These are phyloP conservation scores for Talaromyces albobiverticillius DNA, from an alignment of 2,329 filamentous ascomycete species.

Conservation along the genomic window DNA sequence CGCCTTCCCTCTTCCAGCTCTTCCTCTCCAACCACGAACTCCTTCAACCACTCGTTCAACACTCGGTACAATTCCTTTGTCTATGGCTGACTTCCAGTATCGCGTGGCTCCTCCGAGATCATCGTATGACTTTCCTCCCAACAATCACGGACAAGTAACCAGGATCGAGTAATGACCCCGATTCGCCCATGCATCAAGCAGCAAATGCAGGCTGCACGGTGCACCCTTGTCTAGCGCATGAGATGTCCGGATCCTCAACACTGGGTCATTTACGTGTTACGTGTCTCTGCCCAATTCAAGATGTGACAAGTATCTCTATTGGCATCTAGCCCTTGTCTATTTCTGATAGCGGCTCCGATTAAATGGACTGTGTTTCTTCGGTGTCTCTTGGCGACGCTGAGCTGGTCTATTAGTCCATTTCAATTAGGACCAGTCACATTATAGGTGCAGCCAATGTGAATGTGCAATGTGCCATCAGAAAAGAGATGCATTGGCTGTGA, in stretches of 20 bases:
- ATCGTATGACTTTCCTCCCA: too few species aligned
- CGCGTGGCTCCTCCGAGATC: too few species aligned
- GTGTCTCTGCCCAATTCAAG: background rate
- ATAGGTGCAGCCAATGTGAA: slow-evolving; percentile 1
- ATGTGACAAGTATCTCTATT: slow-evolving; percentile 8
- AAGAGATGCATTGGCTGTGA: background rate
- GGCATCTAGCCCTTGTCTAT: background rate
- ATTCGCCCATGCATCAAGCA: background rate
- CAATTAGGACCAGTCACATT: slow-evolving; percentile 10
- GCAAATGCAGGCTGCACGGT: too few species aligned
- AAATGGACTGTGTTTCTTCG: background rate
- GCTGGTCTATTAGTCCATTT: slow-evolving; percentile 3
- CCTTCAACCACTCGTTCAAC: too few species aligned
- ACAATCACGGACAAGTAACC: too few species aligned
- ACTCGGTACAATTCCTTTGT: too few species aligned
- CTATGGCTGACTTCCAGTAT: too few species aligned
- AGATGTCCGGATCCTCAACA: background rate
- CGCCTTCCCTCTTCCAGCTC: too few species aligned
- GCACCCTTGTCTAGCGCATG: background rate
- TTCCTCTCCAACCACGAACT: too few species aligned
- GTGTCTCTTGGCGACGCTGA: slow-evolving; percentile 2
- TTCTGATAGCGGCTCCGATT: background rate
- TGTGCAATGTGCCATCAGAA: background rate
- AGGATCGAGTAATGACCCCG: background rate
- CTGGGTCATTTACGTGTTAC: background rate